These are phyloP conservation scores for Metarhizium guizhouense DNA, from an alignment of 2,329 filamentous ascomycete species.

Conservation along the genomic window DNA sequence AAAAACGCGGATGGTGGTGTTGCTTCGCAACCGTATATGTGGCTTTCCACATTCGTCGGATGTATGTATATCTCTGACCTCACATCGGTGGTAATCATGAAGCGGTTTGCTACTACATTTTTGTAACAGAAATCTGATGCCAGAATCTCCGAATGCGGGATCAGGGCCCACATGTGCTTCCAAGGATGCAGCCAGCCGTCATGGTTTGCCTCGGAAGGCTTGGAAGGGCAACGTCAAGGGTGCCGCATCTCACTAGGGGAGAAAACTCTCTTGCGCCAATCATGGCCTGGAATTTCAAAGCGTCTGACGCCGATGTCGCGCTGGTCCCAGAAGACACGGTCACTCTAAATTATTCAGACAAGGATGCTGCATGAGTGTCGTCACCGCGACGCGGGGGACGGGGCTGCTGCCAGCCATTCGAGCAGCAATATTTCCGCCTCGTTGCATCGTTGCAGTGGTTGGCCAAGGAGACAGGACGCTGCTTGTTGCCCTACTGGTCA, in stretches of 20 bases:
- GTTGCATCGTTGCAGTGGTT: neutral
- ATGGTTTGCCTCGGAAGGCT: slow-evolving; percentile 1
- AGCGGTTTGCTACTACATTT: slow-evolving; percentile 24
- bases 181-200: slow-evolving; percentile 6
- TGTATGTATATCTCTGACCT: slow-evolving; percentile 16
- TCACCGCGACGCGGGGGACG: slow-evolving; percentile 3
- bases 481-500: neutral
- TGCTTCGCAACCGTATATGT: slow-evolving; percentile 6
- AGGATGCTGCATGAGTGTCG: slow-evolving; percentile 5
- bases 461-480: neutral
- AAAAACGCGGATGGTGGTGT: neutral
- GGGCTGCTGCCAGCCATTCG: neutral
- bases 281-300: slow-evolving; percentile 20
- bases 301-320: slow-evolving; percentile 23
- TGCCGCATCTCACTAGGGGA: slow-evolving; percentile 1
- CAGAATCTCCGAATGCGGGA: slow-evolving; percentile 16
- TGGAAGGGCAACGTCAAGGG: neutral
- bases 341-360: slow-evolving; percentile 4
- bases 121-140: slow-evolving; percentile 26
- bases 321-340: slow-evolving; percentile 7
- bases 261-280: slow-evolving; percentile 17
- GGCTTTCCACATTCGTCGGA: slow-evolving; percentile 13
- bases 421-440: neutral
- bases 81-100: slow-evolving; percentile 8
- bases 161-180: slow-evolving; percentile 16